These are phyloP conservation scores for Lentinula boryana DNA, from an alignment of 768 basidiomycete species.

Conservation along the genomic window DNA sequence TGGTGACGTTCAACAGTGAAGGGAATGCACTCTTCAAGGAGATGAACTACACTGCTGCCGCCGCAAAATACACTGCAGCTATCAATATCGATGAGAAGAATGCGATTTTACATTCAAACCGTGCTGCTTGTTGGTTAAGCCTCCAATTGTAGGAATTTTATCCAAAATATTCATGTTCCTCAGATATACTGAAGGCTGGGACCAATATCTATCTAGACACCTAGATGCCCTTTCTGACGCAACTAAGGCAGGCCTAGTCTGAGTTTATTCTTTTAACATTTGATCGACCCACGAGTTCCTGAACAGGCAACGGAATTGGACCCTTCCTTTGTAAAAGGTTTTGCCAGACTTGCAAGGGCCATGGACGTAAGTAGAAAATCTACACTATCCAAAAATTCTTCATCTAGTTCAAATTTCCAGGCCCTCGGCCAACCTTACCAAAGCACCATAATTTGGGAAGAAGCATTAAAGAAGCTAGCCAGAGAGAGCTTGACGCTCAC, in stretches of 20 bases:
- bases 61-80: slow-evolving; percentile 10
- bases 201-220: not conserved
- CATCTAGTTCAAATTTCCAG: not conserved
- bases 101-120: slow-evolving; percentile 16
- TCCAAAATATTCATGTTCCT: not conserved
- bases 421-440: not conserved
- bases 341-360: not conserved
- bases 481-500: not conserved
- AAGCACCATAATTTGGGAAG: not conserved
- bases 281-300: not conserved
- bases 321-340: not conserved
- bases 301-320: not conserved
- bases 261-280: not conserved
- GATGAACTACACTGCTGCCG: not conserved
- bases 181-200: too few species aligned
- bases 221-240: not conserved
- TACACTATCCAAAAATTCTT: not conserved
- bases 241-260: not conserved
- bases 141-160: not conserved
- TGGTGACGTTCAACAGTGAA: not conserved
- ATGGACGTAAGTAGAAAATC: not conserved
- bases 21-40: not conserved
- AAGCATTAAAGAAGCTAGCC: not conserved
- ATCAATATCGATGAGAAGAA: slow-evolving; percentile 10
- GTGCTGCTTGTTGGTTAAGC: slow-evolving; percentile 9